Evolutionary conservation across 2,329 filamentous ascomycete species (phyloP).

Genomic region (Nigrospora osmanthi): DNA sequence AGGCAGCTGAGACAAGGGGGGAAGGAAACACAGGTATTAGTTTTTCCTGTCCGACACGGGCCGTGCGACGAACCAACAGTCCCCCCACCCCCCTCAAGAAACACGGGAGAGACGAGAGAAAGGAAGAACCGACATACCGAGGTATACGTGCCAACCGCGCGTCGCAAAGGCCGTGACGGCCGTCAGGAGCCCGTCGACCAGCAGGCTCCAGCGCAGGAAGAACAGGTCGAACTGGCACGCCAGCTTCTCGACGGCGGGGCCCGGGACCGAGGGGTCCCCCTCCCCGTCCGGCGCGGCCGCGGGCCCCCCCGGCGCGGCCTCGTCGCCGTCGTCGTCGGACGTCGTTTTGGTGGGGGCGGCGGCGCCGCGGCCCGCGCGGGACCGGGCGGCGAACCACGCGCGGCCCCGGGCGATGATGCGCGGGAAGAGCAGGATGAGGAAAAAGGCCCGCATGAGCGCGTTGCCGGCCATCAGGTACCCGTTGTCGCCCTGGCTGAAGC

Average conservation of each 20-base stretch:
- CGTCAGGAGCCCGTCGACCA: constrained; percentile 58
- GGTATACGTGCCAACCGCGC: constrained; percentile 59
- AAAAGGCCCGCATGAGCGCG: constrained; percentile 40
- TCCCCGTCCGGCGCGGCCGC: neutral
- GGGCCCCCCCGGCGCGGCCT: neutral
- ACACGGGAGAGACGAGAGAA: neutral
- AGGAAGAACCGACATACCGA: constrained; percentile 35
- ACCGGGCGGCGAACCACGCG: constrained; percentile 13
- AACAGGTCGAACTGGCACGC: constrained; percentile 57
- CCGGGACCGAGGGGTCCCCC: constrained; percentile 4
- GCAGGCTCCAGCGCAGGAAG: constrained; percentile 57
- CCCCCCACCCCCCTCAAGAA: neutral
- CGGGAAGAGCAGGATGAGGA: constrained; percentile 42
- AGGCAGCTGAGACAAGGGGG: constrained; percentile 36
- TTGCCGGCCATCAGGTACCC: constrained; percentile 45
- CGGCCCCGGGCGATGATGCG: constrained; percentile 37
- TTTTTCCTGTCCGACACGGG: neutral
- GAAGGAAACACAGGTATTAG: neutral
- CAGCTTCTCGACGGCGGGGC: constrained; percentile 25
- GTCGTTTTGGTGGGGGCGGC: neutral
- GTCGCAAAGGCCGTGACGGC: constrained; percentile 54
- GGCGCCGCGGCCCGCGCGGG: neutral
- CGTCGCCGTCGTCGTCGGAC: neutral
- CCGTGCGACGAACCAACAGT: too few species aligned
- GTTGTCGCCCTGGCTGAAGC: constrained; percentile 41